A percentile compares a stretch with the other conserved stretches of the same genome.
Conservation (phyloP, 2,329 filamentous ascomycete genomes). For the Diaporthe vexans region DNA sequence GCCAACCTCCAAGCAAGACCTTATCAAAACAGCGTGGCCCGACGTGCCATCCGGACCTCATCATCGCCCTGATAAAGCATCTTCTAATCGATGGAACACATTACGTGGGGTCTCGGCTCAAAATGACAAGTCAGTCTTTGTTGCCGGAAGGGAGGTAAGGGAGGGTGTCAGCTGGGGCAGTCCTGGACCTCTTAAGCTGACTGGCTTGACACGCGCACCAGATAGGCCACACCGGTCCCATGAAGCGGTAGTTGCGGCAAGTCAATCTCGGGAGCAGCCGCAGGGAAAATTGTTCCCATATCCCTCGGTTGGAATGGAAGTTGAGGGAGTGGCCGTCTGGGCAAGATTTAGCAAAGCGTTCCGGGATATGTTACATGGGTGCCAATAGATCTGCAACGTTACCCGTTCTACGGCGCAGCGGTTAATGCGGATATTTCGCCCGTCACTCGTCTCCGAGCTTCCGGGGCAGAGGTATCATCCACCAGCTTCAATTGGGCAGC, state of each 20-base stretch:
- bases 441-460: conserved; percentile 25
- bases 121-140: not conserved
- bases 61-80: conserved; percentile 12
- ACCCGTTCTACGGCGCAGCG: conserved; percentile 3
- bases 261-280: conserved; percentile 31
- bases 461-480: not conserved
- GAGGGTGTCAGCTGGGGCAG: conserved; percentile 17
- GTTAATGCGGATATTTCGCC: conserved; percentile 10
- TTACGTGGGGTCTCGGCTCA: not conserved
- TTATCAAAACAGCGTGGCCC: conserved; percentile 25
- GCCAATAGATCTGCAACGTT: conserved; percentile 25
- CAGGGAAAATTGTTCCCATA: conserved; percentile 2
- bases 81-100: not conserved
- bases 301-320: not conserved
- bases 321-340: conserved; percentile 2
- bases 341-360: not conserved
- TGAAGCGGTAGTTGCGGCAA: conserved; percentile 9
- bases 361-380: conserved; percentile 26
- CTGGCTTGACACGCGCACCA: conserved; percentile 22
- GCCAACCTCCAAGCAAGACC: not conserved
- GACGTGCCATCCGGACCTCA: conserved; percentile 23
- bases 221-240: conserved; percentile 26
- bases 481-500: conserved; percentile 16
- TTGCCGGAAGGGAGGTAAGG: not conserved
- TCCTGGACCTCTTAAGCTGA: conserved; percentile 2